phyloP scores from a whole-genome alignment of 2,329 filamentous ascomycete species.

The Paramyrothecium roridum region DNA sequence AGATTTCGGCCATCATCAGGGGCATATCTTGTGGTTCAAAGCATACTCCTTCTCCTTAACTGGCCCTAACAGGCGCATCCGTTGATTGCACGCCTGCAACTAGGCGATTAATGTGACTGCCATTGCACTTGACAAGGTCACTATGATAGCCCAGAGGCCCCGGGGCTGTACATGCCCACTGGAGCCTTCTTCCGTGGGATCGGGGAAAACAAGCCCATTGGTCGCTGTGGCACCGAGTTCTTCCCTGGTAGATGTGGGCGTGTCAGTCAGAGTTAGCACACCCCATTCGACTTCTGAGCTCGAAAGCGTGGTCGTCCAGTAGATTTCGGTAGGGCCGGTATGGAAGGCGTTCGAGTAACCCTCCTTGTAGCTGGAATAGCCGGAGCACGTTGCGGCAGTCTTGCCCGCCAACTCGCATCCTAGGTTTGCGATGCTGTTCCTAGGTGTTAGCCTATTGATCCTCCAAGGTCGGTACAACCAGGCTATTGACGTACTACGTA shows the following conservation, averaged over 20 bases:
- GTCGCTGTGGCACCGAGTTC: conserved; percentile 18
- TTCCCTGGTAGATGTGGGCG: conserved; percentile 27
- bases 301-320: conserved; percentile 42
- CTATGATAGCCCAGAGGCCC: not conserved
- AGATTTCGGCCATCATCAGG: too few species aligned
- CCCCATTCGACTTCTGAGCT: conserved; percentile 41
- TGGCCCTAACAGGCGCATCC: too few species aligned
- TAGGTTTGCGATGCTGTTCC: conserved; percentile 38
- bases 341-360: conserved; percentile 33
- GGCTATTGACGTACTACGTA: conserved; percentile 32
- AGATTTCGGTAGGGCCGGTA: conserved; percentile 39
- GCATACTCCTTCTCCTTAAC: too few species aligned
- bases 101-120: not conserved
- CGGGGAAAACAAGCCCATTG: not conserved
- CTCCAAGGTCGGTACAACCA: not conserved
- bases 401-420: conserved; percentile 38
- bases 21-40: too few species aligned
- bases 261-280: conserved; percentile 37
- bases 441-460: not conserved
- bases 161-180: not conserved
- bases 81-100: not conserved
- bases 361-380: conserved; percentile 41
- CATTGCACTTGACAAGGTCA: not conserved
- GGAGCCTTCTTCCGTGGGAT: not conserved
- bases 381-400: conserved; percentile 44